Base-by-base conservation (phyloP, 768 basidiomycete species). In the Melanogaster broomeanus region DNA sequence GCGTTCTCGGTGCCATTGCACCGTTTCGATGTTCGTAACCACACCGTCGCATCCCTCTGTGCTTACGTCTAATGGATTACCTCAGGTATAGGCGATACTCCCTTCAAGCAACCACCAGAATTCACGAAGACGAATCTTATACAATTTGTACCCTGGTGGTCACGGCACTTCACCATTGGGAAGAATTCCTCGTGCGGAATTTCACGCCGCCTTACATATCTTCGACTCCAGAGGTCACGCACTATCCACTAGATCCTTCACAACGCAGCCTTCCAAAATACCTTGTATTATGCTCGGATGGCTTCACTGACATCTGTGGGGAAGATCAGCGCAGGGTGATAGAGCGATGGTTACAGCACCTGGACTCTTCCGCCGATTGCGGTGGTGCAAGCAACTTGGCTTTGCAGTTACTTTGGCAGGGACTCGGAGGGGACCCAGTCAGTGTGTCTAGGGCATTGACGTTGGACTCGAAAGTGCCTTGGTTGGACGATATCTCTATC, bases 1-100 rank as follows among this genome's bases (percentile, higher is more conserved):
- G 89, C 44, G 83, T 90, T 44, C 81, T 90, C 45, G 89, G 89
- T 49, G 87, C 86, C 49, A 79, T 91, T 25, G 86, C 88, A 4
- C 87, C 88, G 46, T 87, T 85, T 59, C 78, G 89, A 69, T 86
- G 88, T 89, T 63, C 61, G 82, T 77, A 42, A 47, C 43, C 39
- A 38, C 57, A 39, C 42, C 44, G 39, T 52, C 40, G 28, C 21
- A 48, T 53, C 49, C 41, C 43, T 44, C 44, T 45, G 43, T 21
- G 34, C 46, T 48, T 50, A 52, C 48, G 44, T 45, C 48, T 51
- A 45, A 57, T 35, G 42, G 55, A 30, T 51, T 39, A 56, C 42
- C 47, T 35, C 48, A 87, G 85, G 84, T 65, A 74, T 87, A 46
- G 85, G 85, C 19, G 85, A 87, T 58, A 80, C 82, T 51, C 83